Base-by-base conservation (phyloP, 2,329 filamentous ascomycete species). In the Ophiostoma piceae region DNA sequence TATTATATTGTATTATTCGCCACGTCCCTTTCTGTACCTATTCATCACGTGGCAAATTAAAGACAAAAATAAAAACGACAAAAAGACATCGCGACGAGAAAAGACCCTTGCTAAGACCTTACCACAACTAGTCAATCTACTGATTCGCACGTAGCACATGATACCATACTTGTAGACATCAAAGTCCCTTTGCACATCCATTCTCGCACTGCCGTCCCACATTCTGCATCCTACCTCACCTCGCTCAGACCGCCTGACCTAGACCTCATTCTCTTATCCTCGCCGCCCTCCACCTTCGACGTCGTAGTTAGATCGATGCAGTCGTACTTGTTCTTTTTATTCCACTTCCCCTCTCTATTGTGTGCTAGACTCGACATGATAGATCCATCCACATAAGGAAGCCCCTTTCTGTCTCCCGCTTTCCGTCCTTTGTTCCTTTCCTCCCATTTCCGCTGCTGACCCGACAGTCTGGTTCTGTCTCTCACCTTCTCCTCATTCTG, bases 391-490 rank as follows among this genome's bases (percentile, higher is more conserved):
- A 47, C 51, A 26, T 26, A 57, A 57, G 26, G 11, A 8, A 26
- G 51, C 9, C 51, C 51, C 51, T 57, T 57, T 57, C 22, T 26
- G 51, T 16, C 11, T 57, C 11, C n/a, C 51, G 22, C 22, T 57
- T 12, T 57, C 22, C 22, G 51, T 12, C 11, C n/a, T 26, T 57
- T 57, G 7, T 57, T 9, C 51, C 26, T 57, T 57, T 57, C 12
- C 51, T 57, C 22, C 8, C 51, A 12, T n/a, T 57, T 9, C 22
- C 51, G 51, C 51, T 26, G 9, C 51, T 29, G 51, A 57, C 51
- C 51, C 51, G 51, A 57, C 51, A 57, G 51, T 57, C 22, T 57
- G 51, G 51, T 57, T 57, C 51, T 29, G n/a, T 29, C 22, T 14
- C 51, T 57, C 2, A 26, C 26, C n/a, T 2, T 14, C 51, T 22